Evolutionary conservation across 1,139 yeast genomes (phyloP).

Genomic region (Candida buenavistaensis): DNA sequence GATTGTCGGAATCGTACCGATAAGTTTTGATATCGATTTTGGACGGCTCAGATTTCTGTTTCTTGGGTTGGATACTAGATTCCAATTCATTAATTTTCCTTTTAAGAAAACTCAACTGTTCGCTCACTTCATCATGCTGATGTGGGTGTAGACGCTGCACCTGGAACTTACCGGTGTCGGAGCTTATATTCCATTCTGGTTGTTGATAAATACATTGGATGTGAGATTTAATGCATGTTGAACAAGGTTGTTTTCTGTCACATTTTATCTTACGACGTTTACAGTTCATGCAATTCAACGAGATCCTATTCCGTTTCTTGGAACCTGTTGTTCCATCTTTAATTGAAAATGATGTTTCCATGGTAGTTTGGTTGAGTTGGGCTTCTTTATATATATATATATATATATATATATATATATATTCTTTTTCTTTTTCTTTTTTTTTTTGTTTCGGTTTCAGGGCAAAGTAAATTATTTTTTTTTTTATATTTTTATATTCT

Average conservation of each 20-base stretch:
- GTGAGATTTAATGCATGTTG: slow-evolving; percentile 29
- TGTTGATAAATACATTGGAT: slow-evolving; percentile 34
- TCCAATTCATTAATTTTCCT: slow-evolving; percentile 11
- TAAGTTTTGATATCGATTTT: neutral
- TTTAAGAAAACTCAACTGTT: slow-evolving; percentile 7
- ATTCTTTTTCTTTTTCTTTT: too few species aligned
- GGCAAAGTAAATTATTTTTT: too few species aligned
- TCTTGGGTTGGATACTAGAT: too few species aligned
- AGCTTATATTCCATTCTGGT: slow-evolving; percentile 18
- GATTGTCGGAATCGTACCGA: slow-evolving; percentile 15
- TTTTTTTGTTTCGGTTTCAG: too few species aligned
- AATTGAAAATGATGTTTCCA: neutral
- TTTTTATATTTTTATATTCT: too few species aligned
- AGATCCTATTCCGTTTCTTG: slow-evolving; percentile 10
- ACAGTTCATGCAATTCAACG: slow-evolving; percentile 39
- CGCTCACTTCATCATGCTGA: neutral
- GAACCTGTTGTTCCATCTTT: neutral
- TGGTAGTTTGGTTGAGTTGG: neutral
- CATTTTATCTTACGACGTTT: slow-evolving; percentile 42
- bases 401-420: too few species aligned
- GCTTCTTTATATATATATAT: neutral
- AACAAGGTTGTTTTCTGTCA: slow-evolving; percentile 30
- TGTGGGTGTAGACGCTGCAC: slow-evolving; percentile 5
- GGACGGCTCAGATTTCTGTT: too few species aligned
- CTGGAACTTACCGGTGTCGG: slow-evolving; percentile 4